Evolutionary conservation across 1,284 basidiomycete species (phyloP).

Genomic region (Cerioporus squamosus): DNA sequence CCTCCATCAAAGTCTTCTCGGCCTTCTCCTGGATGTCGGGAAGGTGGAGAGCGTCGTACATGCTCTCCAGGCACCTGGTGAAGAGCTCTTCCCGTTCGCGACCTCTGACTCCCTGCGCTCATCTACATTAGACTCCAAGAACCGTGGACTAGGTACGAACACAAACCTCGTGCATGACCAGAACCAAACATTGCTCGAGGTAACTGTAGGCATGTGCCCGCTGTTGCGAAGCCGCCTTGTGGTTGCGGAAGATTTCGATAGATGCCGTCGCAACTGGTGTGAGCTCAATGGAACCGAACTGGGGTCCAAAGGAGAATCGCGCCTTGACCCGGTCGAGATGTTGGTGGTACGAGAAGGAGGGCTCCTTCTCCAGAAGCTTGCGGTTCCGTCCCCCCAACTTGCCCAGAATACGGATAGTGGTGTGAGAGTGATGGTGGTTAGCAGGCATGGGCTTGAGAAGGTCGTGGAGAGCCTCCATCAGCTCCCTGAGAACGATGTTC

Average conservation of each 20-base stretch:
- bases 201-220: slow-evolving; percentile 80
- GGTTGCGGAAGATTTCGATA: slow-evolving; percentile 59
- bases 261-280: slow-evolving; percentile 78
- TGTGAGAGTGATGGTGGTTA: slow-evolving; percentile 92
- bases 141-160: background rate
- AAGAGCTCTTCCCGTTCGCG: slow-evolving; percentile 83
- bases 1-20: slow-evolving; percentile 65
- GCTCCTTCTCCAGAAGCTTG: slow-evolving; percentile 84
- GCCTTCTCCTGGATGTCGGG: slow-evolving; percentile 75
- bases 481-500: slow-evolving; percentile 88
- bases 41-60: slow-evolving; percentile 80
- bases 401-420: slow-evolving; percentile 95
- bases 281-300: slow-evolving; percentile 72
- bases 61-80: slow-evolving; percentile 70
- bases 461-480: slow-evolving; percentile 94
- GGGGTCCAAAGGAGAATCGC: slow-evolving; percentile 77
- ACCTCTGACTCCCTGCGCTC: slow-evolving; percentile 64
- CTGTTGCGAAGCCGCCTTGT: slow-evolving; percentile 60
- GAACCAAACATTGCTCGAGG: slow-evolving; percentile 75
- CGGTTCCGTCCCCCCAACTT: slow-evolving; percentile 97
- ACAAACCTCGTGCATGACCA: slow-evolving; percentile 79
- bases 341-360: slow-evolving; percentile 73
- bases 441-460: slow-evolving; percentile 92
- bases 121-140: background rate
- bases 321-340: slow-evolving; percentile 74